Percentiles rank a stretch among this genome's conserved stretches.
Evolutionary conservation across 1,284 basidiomycete species (phyloP).

Genomic region (Cryptococcus sp.): DNA sequence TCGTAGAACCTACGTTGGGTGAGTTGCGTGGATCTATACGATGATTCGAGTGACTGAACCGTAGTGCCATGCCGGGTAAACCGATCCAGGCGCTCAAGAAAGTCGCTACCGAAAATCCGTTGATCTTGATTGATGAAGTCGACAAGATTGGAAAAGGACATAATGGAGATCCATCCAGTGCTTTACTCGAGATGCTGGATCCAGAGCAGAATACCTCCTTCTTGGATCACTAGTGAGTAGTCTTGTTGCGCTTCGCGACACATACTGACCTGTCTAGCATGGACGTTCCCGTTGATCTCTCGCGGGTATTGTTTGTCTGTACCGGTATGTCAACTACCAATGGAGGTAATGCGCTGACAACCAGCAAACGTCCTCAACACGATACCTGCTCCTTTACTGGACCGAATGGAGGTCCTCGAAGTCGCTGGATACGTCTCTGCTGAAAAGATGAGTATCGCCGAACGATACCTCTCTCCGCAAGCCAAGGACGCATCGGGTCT

Average conservation of each 20-base stretch:
- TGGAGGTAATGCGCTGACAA: slow-evolving; percentile 1
- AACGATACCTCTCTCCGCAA: slow-evolving; percentile 87
- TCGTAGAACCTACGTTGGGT: slow-evolving; percentile 92
- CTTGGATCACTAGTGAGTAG: slow-evolving; percentile 84
- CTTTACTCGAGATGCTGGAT: slow-evolving; percentile 94
- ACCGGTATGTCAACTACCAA: slow-evolving; percentile 55
- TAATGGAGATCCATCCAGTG: slow-evolving; percentile 93
- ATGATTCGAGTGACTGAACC: slow-evolving; percentile 2
- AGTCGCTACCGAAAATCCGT: slow-evolving; percentile 93
- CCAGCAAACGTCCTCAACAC: slow-evolving; percentile 88
- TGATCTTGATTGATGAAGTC: slow-evolving; percentile 95
- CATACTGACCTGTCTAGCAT: slow-evolving; percentile 55
- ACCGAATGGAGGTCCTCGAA: slow-evolving; percentile 97
- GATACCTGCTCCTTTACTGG: slow-evolving; percentile 91
- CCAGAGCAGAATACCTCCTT: slow-evolving; percentile 97
- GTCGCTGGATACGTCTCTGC: slow-evolving; percentile 95
- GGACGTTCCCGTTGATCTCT: slow-evolving; percentile 96
- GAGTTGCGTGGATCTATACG: no score
- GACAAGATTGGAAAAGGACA: slow-evolving; percentile 93
- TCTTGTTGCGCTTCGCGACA: not conserved
- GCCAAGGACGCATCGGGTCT: slow-evolving; percentile 89
- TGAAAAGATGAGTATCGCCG: slow-evolving; percentile 91
- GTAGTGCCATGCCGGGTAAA: slow-evolving; percentile 88
- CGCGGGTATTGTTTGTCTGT: slow-evolving; percentile 94
- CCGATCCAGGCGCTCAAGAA: slow-evolving; percentile 97